Conservation (phyloP, 805 yeast species). For the Yueomyces sp. region DNA sequence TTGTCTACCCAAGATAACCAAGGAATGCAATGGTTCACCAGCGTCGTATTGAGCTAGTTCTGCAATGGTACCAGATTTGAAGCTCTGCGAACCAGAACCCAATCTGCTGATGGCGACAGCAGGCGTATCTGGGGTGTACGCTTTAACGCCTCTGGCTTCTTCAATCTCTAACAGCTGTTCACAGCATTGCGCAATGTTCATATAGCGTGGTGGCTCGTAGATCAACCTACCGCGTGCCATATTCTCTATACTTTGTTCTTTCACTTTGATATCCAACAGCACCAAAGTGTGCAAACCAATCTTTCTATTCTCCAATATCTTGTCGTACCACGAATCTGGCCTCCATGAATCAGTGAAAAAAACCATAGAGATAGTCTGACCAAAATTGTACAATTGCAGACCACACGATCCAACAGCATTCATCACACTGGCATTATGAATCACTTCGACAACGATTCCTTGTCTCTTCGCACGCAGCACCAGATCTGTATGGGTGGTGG, state of each 20-base stretch:
- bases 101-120: slow-evolving; percentile 87
- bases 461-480: slow-evolving; percentile 83
- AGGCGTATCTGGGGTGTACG: slow-evolving; percentile 79
- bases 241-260: slow-evolving; percentile 90
- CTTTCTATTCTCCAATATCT: slow-evolving; percentile 75
- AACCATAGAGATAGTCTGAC: slow-evolving; percentile 93
- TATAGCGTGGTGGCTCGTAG: slow-evolving; percentile 94
- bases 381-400: slow-evolving; percentile 84
- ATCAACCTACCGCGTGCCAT: slow-evolving; percentile 85
- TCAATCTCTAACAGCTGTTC: slow-evolving; percentile 80
- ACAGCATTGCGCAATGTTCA: slow-evolving; percentile 85
- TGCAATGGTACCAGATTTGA: slow-evolving; percentile 72
- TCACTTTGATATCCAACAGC: slow-evolving; percentile 84
- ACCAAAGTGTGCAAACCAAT: slow-evolving; percentile 87
- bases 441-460: slow-evolving; percentile 61
- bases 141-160: slow-evolving; percentile 57
- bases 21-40: slow-evolving; percentile 90
- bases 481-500: slow-evolving; percentile 93
- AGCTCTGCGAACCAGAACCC: slow-evolving; percentile 73
- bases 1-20: slow-evolving; percentile 82
- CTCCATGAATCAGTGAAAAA: slow-evolving; percentile 93
- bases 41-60: slow-evolving; percentile 74
- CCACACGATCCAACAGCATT: slow-evolving; percentile 99
- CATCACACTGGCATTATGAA: slow-evolving; percentile 96
- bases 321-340: slow-evolving; percentile 89